Base-by-base conservation (phyloP, 176 grass and related monocot species). In the Carex littledalei region DNA sequence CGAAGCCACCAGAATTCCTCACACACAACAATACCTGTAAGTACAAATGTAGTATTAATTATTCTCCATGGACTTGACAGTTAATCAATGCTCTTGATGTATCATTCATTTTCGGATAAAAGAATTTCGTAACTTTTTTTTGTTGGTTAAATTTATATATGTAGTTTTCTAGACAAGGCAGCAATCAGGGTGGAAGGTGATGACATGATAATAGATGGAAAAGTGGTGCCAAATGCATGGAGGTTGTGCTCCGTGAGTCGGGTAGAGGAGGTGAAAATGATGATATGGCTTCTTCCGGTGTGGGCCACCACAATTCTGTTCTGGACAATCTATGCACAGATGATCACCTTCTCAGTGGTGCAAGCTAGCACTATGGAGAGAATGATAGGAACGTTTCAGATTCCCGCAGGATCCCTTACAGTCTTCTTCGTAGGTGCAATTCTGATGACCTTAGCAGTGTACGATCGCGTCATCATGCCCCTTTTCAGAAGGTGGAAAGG, bases 291-390 rank as follows among this genome's bases (percentile, higher is more conserved):
- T 47, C 88, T 97, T 69, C 94, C 94, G 1, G 89, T 97, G 81
- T 97, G 94, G 94, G 89, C 94, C 17, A 97, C 94, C 58, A 97
- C 94, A 1, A 93, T 97, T 86, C 87, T 97, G 31, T 97, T 97
- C 91, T 97, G 94, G 94, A 97, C 94, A 59, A 87, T 88, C 57
- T 97, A 93, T 21, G 94, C 89, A 13, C 94, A 97, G 73, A 86
- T 97, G 84, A 97, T 97, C 84, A 97, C 94, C 22, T 93, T 97
- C 88, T 97, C 94, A 29, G 94, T 97, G 52, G 91, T 91, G 81
- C 94, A 97, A 90, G 91, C 94, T 4, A 93, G 84, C 39, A 97
- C 94, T 66, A 93, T 97, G 91, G 84, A 97, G 80, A 87, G 94
- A 6, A 87, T 81, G 7, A 73, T 97, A 0, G 89, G 91, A 8